Conservation (phyloP, 257 asterid genomes). For the Craterostigma plantagineum region DNA sequence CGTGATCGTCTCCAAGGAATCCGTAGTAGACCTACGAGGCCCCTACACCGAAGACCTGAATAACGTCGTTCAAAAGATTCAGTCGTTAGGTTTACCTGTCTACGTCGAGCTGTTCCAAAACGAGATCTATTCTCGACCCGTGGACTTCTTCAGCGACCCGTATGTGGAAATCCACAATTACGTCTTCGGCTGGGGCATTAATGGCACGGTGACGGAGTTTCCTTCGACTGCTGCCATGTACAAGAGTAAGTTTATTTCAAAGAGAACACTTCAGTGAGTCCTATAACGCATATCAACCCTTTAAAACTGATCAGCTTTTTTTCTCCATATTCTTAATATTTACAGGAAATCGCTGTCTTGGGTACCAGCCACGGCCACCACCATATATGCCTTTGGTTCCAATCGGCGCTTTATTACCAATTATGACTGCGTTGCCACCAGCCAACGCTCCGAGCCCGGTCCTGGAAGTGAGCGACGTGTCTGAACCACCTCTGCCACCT, state of each 20-base stretch:
- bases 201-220: slow-evolving; percentile 45
- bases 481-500: slow-evolving; percentile 62
- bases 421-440: slow-evolving; percentile 35
- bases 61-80: slow-evolving; percentile 32
- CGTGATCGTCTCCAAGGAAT: slow-evolving; percentile 35
- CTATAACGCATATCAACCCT: too few relatives aligned
- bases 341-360: slow-evolving; percentile 67
- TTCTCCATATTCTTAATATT: slow-evolving; percentile 8
- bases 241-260: slow-evolving; percentile 67
- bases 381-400: slow-evolving; percentile 34
- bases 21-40: slow-evolving; percentile 24
- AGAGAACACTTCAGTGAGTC: too few relatives aligned
- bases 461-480: slow-evolving; percentile 31
- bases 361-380: slow-evolving; percentile 19
- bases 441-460: slow-evolving; percentile 53
- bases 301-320: too few relatives aligned
- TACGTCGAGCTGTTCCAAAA: slow-evolving; percentile 45
- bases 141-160: slow-evolving; percentile 78
- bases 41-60: slow-evolving; percentile 25
- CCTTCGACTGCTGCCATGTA: slow-evolving; percentile 67
- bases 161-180: slow-evolving; percentile 39
- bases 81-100: slow-evolving; percentile 25
- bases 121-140: slow-evolving; percentile 69
- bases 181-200: slow-evolving; percentile 9
- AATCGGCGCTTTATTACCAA: slow-evolving; percentile 32